These are phyloP conservation scores for Plasmodium vivax DNA, from an alignment of 169 alveolate species.

Conservation along the genomic window DNA sequence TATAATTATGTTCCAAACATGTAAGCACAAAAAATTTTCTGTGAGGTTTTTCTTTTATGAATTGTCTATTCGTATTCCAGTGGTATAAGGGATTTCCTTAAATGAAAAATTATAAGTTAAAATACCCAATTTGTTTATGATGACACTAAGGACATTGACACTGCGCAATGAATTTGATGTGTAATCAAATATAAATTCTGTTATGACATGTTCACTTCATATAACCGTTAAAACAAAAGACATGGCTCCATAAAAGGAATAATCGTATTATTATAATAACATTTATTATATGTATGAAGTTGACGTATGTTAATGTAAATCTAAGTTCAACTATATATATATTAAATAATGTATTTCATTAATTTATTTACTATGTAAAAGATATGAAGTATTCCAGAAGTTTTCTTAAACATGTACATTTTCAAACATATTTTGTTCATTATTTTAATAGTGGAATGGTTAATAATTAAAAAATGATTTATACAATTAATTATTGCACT, in stretches of 20 bases:
- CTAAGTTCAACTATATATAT: background rate
- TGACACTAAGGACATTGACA: background rate
- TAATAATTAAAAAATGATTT: background rate
- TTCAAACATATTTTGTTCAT: background rate
- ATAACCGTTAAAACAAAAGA: background rate
- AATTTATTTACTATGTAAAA: background rate
- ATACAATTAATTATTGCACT: background rate
- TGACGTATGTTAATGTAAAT: background rate
- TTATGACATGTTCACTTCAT: background rate
- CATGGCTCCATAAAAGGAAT: background rate
- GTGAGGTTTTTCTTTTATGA: background rate
- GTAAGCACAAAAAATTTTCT: background rate
- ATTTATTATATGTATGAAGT: background rate
- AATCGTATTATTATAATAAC: background rate
- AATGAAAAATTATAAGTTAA: background rate
- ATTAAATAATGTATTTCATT: background rate
- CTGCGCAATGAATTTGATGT: background rate
- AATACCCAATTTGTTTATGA: background rate
- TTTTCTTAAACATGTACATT: background rate
- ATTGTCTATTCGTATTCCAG: background rate
- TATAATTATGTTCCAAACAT: background rate
- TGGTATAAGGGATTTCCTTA: background rate
- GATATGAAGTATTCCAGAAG: background rate
- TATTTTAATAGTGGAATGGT: background rate
- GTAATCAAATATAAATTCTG: background rate